Conservation (phyloP, 2,329 filamentous ascomycete species). For the Xylariaceae sp. region DNA sequence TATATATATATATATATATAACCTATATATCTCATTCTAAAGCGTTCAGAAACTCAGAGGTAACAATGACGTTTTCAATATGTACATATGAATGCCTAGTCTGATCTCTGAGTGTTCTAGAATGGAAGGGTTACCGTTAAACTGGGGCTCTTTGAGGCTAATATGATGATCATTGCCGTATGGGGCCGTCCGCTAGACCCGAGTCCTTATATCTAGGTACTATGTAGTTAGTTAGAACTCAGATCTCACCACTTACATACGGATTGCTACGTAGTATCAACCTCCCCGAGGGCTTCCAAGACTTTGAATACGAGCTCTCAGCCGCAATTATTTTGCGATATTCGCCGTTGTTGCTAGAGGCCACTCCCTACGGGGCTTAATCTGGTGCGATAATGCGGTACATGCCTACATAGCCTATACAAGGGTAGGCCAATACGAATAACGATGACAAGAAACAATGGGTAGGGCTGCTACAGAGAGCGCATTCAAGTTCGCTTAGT, state of each 20-base stretch:
- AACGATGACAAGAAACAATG: neutral
- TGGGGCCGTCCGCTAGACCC: slow-evolving; percentile 12
- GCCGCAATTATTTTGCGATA: too few species aligned
- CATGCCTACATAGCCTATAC: neutral
- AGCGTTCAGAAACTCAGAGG: too few species aligned
- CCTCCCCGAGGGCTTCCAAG: neutral
- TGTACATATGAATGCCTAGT: neutral
- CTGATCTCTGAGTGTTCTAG: neutral
- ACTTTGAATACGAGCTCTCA: neutral
- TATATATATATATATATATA: too few species aligned
- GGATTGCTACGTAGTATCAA: neutral
- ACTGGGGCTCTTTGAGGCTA: neutral
- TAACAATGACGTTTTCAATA: too few species aligned
- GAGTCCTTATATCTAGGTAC: too few species aligned
- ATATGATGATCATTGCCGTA: slow-evolving; percentile 23
- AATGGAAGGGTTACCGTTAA: neutral
- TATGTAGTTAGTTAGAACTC: too few species aligned
- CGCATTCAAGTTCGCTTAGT: neutral
- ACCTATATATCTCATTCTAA: too few species aligned
- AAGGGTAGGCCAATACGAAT: neutral
- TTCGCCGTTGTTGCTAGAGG: neutral
- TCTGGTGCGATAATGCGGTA: neutral
- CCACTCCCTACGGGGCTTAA: neutral
- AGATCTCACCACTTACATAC: neutral
- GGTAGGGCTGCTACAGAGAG: neutral